Evolutionary conservation across 2,329 filamentous ascomycete genomes (phyloP), one percentile per base, ranked within the genome.

Genomic region (Fusarium brevicatenulatum): DNA sequence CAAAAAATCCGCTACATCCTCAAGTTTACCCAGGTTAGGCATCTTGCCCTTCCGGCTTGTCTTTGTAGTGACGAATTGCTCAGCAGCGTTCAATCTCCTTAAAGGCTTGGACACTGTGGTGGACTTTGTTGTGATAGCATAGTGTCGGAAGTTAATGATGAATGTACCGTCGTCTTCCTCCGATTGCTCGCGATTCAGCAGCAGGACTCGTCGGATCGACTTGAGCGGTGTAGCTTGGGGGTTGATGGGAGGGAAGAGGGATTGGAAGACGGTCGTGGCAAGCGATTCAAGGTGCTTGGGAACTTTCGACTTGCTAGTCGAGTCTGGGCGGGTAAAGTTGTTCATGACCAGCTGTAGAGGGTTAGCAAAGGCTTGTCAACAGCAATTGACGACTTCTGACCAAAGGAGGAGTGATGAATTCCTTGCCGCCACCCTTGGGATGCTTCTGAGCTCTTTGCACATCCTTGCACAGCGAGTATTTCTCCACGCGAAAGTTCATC

Each of bases 1-100:
- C 82, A 99, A 92, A 81, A 95, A 99, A 80, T 99, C 96, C 15
- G 95, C 92, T 40, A 98, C 95, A 81, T 99, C 96, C 76, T 96
- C 92, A 15, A 99, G 87, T 81, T 93, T 95, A 55, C 95, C 93
- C 1, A 99, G 87, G 77, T 99, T 97, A 7, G 96, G 96, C 66
- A 99, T 85, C 62, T 82, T 82, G 61, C 91, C 91, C 78, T 94
- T 94, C 79, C 87, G 86, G 69, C 89, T 87, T 66, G 88, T 87
- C 76, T 87, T 88, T 36, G 85, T 82, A 42, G 87, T 88, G 60
- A 93, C 83, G 40, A 96, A 87, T 80, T 94, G 93, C 81, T 97
- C 94, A 3, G 95, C 95, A 10, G 93, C 92, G 74, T 97, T 94
- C 49, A 99, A 86, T 47, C 95, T 89, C 64, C 94, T 90, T 43